Base-by-base conservation (phyloP, 106 monocot species). In the Chionographis japonica region DNA sequence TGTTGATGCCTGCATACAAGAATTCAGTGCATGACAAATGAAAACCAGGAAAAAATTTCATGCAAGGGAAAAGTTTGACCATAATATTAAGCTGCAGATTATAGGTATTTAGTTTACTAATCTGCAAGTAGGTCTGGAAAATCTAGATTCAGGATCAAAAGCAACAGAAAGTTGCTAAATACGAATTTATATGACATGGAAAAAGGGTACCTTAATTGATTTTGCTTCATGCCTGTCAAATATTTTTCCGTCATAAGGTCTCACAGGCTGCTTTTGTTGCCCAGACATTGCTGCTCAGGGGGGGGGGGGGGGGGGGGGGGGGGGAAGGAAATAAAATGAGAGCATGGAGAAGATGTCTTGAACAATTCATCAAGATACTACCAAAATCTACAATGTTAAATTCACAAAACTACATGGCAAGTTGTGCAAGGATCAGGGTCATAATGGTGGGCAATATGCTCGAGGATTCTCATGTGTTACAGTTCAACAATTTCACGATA, bases 181-280 rank as follows among this genome's bases (percentile, higher is more conserved):
- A 38, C 17, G 39, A 20, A n/a, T 10, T 53, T 12, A 40, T n/a
- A 59, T 19, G 50, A 52, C 11, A 42, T 10, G 50, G 12, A 53
- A 37, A 52, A 50, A 61, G 37, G 37, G 49, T 61, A 89, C 93
- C 93, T 86, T 93, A 36, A 72, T 62, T 55, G 86, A 40, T 56
- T 88, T 92, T 12, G 62, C 7, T 54, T 86, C 93, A 72, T 77
- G 86, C 54, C 83, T 82, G 19, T 75, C 71, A 64, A 72, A 81
- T 18, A 84, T 18, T 50, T 84, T 89, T 18, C 68, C 61, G 36
- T 82, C 86, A 67, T 89, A 86, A 41, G 86, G 35, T 38, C 80
- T 71, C 58, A 58, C 56, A 37, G 73, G 73, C 67, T 77, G 83
- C 67, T 85, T 88, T 52, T 78, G 88, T 55, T 74, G 92, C 40